Evolutionary conservation across 1,139 yeast species (phyloP).

Genomic region (Geotrichum aggregatum): DNA sequence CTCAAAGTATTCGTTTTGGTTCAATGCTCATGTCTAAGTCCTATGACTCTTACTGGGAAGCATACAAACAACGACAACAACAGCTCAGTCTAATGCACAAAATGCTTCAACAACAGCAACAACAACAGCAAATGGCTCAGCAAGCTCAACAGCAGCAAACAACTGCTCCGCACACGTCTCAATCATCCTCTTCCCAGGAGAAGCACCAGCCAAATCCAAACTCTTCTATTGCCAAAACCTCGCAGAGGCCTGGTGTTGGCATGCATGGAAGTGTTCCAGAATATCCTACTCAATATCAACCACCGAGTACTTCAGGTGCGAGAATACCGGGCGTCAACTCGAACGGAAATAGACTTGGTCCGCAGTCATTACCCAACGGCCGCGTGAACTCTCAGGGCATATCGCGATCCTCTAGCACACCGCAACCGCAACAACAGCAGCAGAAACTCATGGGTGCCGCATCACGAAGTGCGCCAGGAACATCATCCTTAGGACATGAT

Average conservation of each 20-base stretch:
- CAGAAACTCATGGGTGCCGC: background rate
- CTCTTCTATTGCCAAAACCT: background rate
- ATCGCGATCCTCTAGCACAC: too few species aligned
- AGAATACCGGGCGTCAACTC: too few species aligned
- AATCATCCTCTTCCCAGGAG: slow-evolving; percentile 5
- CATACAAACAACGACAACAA: slow-evolving; percentile 45
- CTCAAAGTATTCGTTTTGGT: slow-evolving; percentile 87
- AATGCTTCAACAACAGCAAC: slow-evolving; percentile 33
- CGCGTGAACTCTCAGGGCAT: too few species aligned
- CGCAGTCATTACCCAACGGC: too few species aligned
- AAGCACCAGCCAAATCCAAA: background rate
- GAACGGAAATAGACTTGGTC: too few species aligned
- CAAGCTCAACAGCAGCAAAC: slow-evolving; percentile 30
- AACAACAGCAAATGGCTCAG: slow-evolving; percentile 29
- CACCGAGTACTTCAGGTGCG: background rate
- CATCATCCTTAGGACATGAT: background rate
- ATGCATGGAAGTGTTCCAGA: slow-evolving; percentile 14
- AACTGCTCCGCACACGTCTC: too few species aligned
- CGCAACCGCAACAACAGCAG: background rate
- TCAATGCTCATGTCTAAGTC: slow-evolving; percentile 86
- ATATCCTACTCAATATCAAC: slow-evolving; percentile 10
- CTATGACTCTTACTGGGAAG: slow-evolving; percentile 61
- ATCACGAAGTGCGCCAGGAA: background rate
- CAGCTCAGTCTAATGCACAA: slow-evolving; percentile 41
- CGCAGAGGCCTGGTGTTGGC: slow-evolving; percentile 8